Conservation (phyloP, 139 green algal species). For the Marvania coccoides region DNA sequence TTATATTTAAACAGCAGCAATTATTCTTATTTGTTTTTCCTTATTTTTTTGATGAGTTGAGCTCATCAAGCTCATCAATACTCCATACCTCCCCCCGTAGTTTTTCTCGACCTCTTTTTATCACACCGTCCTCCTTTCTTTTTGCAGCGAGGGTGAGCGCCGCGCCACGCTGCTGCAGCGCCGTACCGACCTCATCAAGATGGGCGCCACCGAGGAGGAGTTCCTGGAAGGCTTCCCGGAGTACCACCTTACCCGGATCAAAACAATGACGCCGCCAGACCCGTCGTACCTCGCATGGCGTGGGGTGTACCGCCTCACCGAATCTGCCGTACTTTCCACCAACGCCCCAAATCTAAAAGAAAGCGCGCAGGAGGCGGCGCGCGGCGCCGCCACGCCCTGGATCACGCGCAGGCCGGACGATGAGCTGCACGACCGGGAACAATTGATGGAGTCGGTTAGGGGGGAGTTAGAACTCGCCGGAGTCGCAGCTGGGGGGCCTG, state of each 20-base stretch:
- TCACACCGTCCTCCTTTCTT: background rate
- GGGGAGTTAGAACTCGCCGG: background rate
- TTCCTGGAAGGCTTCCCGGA: background rate
- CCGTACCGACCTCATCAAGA: background rate
- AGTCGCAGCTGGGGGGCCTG: background rate
- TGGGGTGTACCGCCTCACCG: background rate
- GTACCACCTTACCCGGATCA: conserved; percentile 10
- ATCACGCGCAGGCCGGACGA: background rate
- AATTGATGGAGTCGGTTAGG: background rate
- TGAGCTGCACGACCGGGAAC: background rate
- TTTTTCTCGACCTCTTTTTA: background rate
- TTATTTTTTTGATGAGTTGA: background rate
- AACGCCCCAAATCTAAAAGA: background rate
- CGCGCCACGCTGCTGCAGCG: background rate
- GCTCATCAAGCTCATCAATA: background rate
- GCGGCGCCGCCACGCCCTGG: background rate
- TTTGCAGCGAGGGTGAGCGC: background rate
- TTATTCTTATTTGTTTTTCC: too few relatives aligned
- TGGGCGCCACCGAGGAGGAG: conserved; percentile 4
- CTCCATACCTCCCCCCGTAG: background rate
- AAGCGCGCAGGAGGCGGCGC: background rate
- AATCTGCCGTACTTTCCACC: background rate
- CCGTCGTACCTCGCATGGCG: background rate
- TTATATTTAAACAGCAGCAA: too few relatives aligned
- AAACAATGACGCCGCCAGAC: background rate